These are phyloP conservation scores for Colletotrichum navitas DNA, from an alignment of 2,329 filamentous ascomycete genomes.

Conservation along the genomic window DNA sequence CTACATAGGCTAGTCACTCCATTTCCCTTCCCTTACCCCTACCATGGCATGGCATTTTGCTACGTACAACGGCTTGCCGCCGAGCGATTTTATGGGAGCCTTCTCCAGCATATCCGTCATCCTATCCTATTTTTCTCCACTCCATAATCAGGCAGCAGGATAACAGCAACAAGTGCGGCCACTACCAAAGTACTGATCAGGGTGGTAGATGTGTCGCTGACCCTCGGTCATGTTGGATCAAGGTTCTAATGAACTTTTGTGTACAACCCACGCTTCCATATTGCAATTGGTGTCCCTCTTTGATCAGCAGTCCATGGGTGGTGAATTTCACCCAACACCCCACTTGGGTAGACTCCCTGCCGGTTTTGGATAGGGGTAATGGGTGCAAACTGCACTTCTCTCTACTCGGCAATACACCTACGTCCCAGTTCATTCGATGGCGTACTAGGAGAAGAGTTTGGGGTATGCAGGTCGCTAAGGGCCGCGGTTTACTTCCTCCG, in stretches of 20 bases:
- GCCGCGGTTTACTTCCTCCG: background rate
- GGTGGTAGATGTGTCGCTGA: background rate
- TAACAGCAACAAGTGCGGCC: constrained; percentile 28
- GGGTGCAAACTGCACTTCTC: background rate
- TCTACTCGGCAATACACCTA: background rate
- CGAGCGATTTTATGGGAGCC: constrained; percentile 27
- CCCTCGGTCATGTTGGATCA: background rate
- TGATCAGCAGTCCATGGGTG: constrained; percentile 13
- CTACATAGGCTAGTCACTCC: constrained; percentile 1
- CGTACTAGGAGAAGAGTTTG: no score
- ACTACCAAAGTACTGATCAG: constrained; percentile 9
- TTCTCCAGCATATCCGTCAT: constrained; percentile 32
- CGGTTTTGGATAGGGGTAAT: constrained; percentile 10
- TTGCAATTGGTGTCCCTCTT: background rate
- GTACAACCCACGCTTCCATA: background rate
- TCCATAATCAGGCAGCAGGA: constrained; percentile 37
- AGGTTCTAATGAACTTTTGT: background rate
- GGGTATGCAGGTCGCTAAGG: background rate
- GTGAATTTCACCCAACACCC: constrained; percentile 27
- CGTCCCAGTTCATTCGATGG: background rate
- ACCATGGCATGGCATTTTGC: constrained; percentile 24
- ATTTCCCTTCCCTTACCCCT: constrained; percentile 13
- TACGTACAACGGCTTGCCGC: constrained; percentile 22
- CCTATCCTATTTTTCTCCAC: constrained; percentile 29
- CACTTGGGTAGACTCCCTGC: constrained; percentile 16